phyloP scores from a whole-genome alignment of 2,329 filamentous ascomycete species.

The Daldinia sp. region DNA sequence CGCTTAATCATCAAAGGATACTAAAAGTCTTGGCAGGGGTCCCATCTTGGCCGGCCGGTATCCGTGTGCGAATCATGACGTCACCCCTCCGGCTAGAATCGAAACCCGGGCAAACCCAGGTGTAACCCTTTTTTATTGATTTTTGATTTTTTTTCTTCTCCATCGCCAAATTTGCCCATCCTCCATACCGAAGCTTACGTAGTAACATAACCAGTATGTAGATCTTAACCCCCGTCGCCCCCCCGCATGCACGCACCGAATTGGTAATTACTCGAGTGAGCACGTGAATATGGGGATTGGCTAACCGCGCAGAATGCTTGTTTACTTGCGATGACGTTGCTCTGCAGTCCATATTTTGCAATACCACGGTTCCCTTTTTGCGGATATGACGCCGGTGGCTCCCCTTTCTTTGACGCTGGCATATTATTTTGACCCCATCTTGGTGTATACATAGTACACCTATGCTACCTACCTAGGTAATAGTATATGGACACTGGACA shows the following conservation, averaged over 20 bases:
- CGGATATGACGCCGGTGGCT: constrained; percentile 38
- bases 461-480: not conserved
- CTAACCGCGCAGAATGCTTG: constrained; percentile 23
- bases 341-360: constrained; percentile 27
- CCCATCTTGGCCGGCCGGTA: constrained; percentile 26
- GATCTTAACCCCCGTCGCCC: constrained; percentile 17
- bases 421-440: constrained; percentile 11
- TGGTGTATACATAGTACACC: constrained; percentile 1
- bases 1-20: constrained; percentile 21
- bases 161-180: constrained; percentile 25
- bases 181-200: constrained; percentile 25
- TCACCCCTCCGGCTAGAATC: constrained; percentile 17
- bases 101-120: not conserved
- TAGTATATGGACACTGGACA: no score
- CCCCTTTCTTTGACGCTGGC: constrained; percentile 3
- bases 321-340: constrained; percentile 34
- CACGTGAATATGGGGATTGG: constrained; percentile 31
- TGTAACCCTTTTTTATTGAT: not conserved
- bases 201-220: constrained; percentile 21
- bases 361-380: constrained; percentile 21
- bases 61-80: constrained; percentile 26
- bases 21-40: constrained; percentile 38
- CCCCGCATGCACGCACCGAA: constrained; percentile 24
- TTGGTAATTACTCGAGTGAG: constrained; percentile 22
- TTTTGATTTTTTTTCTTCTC: constrained; percentile 2